Evolutionary conservation across 352 stramenopile species (phyloP).

Genomic region (Phytophthora multivora): DNA sequence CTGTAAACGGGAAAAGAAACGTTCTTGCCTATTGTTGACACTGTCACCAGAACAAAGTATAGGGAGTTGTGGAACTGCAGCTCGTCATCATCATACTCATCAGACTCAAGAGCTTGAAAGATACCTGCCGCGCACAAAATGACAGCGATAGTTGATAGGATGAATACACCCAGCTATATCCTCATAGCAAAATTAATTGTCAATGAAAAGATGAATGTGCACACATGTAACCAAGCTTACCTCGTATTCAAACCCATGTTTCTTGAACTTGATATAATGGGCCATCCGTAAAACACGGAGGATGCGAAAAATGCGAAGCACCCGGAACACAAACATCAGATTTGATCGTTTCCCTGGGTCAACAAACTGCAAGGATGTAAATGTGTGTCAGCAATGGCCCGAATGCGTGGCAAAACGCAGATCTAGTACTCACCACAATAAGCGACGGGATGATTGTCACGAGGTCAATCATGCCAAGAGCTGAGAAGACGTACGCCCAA

Average conservation of each 20-base stretch:
- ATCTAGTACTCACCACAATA: conserved; percentile 44
- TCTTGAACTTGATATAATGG: conserved; percentile 62
- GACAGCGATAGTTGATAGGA: conserved; percentile 65
- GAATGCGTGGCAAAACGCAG: background rate
- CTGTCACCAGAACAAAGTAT: conserved; percentile 79
- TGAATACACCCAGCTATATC: conserved; percentile 61
- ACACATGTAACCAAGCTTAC: conserved; percentile 18
- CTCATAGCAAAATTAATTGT: background rate
- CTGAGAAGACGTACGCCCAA: conserved; percentile 53
- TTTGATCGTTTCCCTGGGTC: conserved; percentile 47
- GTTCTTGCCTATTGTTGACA: conserved; percentile 67
- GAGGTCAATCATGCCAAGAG: conserved; percentile 67
- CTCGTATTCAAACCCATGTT: conserved; percentile 79
- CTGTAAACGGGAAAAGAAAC: background rate
- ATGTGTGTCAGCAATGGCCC: background rate
- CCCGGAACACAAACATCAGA: conserved; percentile 67
- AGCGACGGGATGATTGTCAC: conserved; percentile 71
- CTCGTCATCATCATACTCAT: conserved; percentile 38
- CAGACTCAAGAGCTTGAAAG: conserved; percentile 62
- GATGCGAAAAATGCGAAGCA: conserved; percentile 73
- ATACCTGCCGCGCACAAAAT: conserved; percentile 70
- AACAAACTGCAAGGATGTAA: conserved; percentile 42
- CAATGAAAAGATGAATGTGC: background rate
- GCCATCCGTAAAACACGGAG: conserved; percentile 64
- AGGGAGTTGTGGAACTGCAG: conserved; percentile 69